phyloP scores from a whole-genome alignment of 2,329 filamentous ascomycete species.

The Hymenoscyphus linearis region DNA sequence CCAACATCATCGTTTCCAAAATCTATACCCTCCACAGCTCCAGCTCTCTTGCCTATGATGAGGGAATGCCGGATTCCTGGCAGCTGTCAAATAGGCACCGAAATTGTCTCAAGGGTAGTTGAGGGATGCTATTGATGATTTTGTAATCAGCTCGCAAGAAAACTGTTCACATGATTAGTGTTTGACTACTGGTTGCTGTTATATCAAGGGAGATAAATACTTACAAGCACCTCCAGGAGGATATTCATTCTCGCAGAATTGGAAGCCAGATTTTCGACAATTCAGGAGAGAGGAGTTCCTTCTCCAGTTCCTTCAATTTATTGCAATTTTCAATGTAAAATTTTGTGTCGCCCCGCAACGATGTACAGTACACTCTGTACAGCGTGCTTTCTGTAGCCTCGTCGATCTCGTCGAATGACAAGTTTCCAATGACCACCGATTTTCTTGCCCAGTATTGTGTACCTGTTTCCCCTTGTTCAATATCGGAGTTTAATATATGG shows the following conservation, averaged over 20 bases:
- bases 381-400: background rate
- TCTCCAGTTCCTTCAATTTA: background rate
- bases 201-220: background rate
- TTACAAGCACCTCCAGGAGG: background rate
- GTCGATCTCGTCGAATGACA: background rate
- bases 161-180: background rate
- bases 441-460: background rate
- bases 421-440: background rate
- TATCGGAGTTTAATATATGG: background rate
- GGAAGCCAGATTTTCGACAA: background rate
- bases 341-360: background rate
- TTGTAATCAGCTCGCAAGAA: background rate
- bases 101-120: no score
- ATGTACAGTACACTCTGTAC: background rate
- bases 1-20: conserved; percentile 39
- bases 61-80: no score
- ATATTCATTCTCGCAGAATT: background rate
- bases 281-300: background rate
- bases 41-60: no score
- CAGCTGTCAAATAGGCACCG: no score
- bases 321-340: background rate
- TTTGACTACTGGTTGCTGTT: background rate
- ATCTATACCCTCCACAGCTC: conserved; percentile 45
- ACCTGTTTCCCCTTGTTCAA: background rate
- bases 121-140: no score